Base-by-base conservation (phyloP, 345 rosid genomes). In the Syzygium grande region DNA sequence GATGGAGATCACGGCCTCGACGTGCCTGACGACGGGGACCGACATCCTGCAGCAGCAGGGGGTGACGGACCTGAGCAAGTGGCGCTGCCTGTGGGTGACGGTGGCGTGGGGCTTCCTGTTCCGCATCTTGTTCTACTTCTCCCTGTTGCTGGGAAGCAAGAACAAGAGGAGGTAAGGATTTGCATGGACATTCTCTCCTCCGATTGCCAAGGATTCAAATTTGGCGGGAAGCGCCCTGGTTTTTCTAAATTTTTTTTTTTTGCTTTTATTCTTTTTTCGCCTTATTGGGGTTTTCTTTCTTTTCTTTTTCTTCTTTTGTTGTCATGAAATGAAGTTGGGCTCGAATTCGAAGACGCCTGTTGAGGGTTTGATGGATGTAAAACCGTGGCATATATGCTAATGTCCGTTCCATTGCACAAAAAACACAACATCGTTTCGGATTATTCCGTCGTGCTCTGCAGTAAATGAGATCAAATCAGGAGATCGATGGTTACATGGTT, bases 61-160 rank as follows among this genome's bases (percentile, higher is more conserved):
- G 46, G 91, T 96, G 25, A 94, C 93, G 12, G 96, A 96, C 58
- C 63, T 98, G 86, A 94, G 92, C 84, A 96, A 95, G 73, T 96
- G 99, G 99, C 87, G 89, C 88, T 96, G 99, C 91, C 90, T 98
- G 90, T 90, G 92, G 90, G 88, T 96, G 52, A 96, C 99, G 5
- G 95, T 96, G 34, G 99, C 95, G 14, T 96, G 95, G 94, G 99
- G 99, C 0, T 96, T 98, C 95, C 88, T 96, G 49, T 98, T 98
- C 68, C 92, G 99, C 93, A 86, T 93, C 86, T 90, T 98, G 89
- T 98, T 98, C 89, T 98, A 96, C 95, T 91, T 96, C 46, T 89
- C 92, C 22, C 90, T 98, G 91, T 90, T 96, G 88, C 89, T 98
- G 54, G 99, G 99, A 7, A 96, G 99, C 93, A 98, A 96, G 93